Evolutionary conservation across 352 stramenopile genomes (phyloP), one percentile per base, ranked within the genome.

Genomic region (Blastocystis sp.): DNA sequence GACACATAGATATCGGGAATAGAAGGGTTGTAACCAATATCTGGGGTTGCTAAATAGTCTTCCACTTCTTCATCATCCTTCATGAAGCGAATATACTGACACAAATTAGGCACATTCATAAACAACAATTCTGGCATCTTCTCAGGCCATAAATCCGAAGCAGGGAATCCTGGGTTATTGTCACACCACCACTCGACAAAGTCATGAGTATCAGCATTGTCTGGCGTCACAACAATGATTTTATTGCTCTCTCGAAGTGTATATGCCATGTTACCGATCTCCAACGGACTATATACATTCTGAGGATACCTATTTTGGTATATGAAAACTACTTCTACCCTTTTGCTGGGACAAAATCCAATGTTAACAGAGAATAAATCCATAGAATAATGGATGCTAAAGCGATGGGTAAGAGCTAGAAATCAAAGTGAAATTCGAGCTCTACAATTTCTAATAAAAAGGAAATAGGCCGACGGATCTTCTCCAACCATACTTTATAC

Each of bases 401-500:
- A 7, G 78, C 56, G 44, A 89, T 89, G 48, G 78, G 78, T 24
- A 89, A 42, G 2, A 62, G 13, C 78, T 89, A 53, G 6, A 7
- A 7, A 42, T 27, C 35, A 69, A 27, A 0, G 19, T 27, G 1
- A 17, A 48, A 54, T 17, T 33, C 3, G 19, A 33, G 15, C 7
- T 44, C 13, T 78, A 78, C 78, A 19, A 89, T 79, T 89, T 89
- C 78, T n/a, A 89, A 22, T n/a, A 89, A 40, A 30, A 89, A 89
- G n/a, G 60, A 79, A 17, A 89, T 51, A 37, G 78, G 78, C 11
- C 78, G 37, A n/a, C 78, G 56, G 40, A 89, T 89, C 58, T 89
- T 89, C 57, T 89, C 78, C 60, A 89, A 40, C 78, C 57, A 89
- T 19, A 79, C 78, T 27, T 89, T 89, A 37, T 89, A 79, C 60